These are phyloP conservation scores for Drechslerella stenobrocha DNA, from an alignment of 2,329 filamentous ascomycete species.

Conservation along the genomic window DNA sequence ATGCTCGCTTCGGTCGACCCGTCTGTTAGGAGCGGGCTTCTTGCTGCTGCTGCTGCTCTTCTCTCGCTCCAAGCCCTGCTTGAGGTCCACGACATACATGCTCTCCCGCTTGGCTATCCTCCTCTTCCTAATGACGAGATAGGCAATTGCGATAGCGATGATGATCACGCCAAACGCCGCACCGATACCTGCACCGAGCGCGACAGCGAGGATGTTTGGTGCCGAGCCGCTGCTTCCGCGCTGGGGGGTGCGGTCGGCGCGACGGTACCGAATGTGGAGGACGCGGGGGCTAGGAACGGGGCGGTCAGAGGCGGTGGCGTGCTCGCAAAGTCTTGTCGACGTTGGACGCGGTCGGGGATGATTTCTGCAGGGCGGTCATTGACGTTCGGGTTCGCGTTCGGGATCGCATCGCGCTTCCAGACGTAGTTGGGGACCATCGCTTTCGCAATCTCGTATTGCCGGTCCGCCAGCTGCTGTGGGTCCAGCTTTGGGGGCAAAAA, in stretches of 20 bases:
- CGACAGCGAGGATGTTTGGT: constrained; percentile 37
- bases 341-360: constrained; percentile 11
- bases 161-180: constrained; percentile 37
- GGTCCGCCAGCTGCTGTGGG: neutral
- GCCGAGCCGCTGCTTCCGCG: constrained; percentile 3
- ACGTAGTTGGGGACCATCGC: constrained; percentile 2
- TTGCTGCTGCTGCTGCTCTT: constrained; percentile 14
- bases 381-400: constrained; percentile 1
- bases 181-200: constrained; percentile 38
- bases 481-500: constrained; percentile 28
- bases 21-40: neutral
- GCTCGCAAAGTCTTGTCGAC: constrained; percentile 23
- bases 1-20: constrained; percentile 28
- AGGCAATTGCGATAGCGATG: constrained; percentile 30
- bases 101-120: constrained; percentile 37
- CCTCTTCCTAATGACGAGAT: constrained; percentile 45
- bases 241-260: neutral
- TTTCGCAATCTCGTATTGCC: neutral
- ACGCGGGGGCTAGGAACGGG: constrained; percentile 10
- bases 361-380: neutral
- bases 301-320: constrained; percentile 38
- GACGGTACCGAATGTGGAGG: neutral
- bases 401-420: constrained; percentile 12
- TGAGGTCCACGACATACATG: constrained; percentile 17
- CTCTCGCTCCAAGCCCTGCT: constrained; percentile 22